These are phyloP conservation scores for Chlorella sp. DNA, from an alignment of 139 green algal species.

Conservation along the genomic window DNA sequence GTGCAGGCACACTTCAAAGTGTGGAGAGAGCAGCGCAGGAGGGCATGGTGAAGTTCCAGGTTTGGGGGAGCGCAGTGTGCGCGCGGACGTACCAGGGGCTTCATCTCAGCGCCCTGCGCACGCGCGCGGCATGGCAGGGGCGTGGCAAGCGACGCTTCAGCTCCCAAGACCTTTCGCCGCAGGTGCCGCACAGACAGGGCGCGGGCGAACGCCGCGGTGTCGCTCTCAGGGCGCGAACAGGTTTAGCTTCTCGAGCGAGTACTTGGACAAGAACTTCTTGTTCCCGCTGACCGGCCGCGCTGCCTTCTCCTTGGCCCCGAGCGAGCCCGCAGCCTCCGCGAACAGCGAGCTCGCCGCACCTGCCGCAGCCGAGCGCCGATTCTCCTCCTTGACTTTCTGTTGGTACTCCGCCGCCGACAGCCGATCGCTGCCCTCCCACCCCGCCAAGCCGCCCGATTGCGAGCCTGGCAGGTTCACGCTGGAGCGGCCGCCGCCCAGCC, in stretches of 20 bases:
- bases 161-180: not conserved
- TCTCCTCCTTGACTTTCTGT: conserved; percentile 15
- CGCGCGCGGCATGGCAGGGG: not conserved
- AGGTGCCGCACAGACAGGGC: not conserved
- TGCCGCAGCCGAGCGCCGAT: conserved; percentile 8
- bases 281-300: conserved; percentile 10
- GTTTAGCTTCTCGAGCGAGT: conserved; percentile 21
- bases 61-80: no score
- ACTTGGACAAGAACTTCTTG: conserved; percentile 29
- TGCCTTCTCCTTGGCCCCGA: not conserved
- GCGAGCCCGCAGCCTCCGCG: not conserved
- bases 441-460: no score
- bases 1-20: no score
- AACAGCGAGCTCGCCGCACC: not conserved
- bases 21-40: no score
- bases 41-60: not conserved
- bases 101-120: not conserved
- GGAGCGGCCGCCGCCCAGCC: no score
- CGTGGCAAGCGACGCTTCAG: not conserved
- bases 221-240: conserved; percentile 19
- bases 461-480: no score
- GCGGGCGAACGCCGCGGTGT: not conserved
- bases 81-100: no score
- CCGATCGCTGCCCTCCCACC: not conserved
- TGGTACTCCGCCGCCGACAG: not conserved